A percentile compares a stretch with the other conserved stretches of the same genome.
Conservation (phyloP, 345 rosid species). For the Corymbia maculata region DNA sequence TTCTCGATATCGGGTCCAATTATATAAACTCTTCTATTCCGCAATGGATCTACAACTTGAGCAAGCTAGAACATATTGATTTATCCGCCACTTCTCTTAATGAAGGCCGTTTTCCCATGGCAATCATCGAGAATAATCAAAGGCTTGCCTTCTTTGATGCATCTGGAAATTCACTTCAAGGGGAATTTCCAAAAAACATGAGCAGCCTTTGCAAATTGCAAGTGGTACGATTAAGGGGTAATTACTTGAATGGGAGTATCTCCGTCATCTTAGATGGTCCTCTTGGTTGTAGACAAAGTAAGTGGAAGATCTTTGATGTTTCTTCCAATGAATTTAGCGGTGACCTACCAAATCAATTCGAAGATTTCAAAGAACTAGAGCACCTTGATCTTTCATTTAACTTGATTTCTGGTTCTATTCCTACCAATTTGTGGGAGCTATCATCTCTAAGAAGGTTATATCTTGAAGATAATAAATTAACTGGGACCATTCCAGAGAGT, state of each 20-base stretch:
- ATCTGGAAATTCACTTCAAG: fast-evolving
- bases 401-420: not conserved
- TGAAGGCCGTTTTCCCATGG: not conserved
- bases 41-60: not conserved
- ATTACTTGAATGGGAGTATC: not conserved
- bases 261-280: not conserved
- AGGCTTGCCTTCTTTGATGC: not conserved
- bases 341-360: fast-evolving
- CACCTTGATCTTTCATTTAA: not conserved
- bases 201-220: not conserved
- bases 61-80: not conserved
- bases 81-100: not conserved
- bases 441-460: too few relatives aligned
- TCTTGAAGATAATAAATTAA: too few relatives aligned
- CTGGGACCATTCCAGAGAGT: too few relatives aligned
- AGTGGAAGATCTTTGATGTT: not conserved
- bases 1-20: fast-evolving
- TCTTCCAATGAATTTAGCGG: fast-evolving
- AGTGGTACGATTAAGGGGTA: fast-evolving
- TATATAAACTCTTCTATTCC: not conserved
- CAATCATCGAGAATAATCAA: not conserved
- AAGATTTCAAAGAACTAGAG: too few relatives aligned
- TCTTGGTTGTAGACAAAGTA: not conserved
- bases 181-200: not conserved
- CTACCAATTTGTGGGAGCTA: fast-evolving